phyloP scores from a whole-genome alignment of 129 eudicot species.

The Glebionis coronaria region DNA sequence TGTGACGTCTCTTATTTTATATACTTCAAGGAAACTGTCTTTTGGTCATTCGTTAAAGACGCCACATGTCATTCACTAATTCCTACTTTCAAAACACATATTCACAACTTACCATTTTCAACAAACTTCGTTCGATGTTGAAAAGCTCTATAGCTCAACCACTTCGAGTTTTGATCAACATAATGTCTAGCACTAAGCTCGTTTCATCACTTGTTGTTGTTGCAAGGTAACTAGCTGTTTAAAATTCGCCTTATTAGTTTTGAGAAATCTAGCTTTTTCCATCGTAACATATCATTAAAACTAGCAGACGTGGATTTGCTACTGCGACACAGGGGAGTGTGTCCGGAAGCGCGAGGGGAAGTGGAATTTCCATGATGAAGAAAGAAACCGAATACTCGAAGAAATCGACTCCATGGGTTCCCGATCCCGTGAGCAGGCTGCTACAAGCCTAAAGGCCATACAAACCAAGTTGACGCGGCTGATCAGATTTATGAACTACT shows the following conservation, averaged over 20 bases:
- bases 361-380: conserved; percentile 37
- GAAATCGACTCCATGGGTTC: conserved; percentile 76
- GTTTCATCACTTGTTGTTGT: conserved; percentile 14
- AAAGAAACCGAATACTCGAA: conserved; percentile 43
- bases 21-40: neutral
- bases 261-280: too few relatives aligned
- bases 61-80: too few relatives aligned
- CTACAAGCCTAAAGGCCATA: conserved; percentile 59
- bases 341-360: conserved; percentile 30
- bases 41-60: too few relatives aligned
- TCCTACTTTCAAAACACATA: too few relatives aligned
- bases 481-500: conserved; percentile 49
- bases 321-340: conserved; percentile 45
- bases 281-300: too few relatives aligned
- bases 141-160: too few relatives aligned
- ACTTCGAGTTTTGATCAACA: neutral
- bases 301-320: conserved; percentile 63
- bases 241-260: too few relatives aligned
- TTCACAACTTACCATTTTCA: too few relatives aligned
- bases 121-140: too few relatives aligned
- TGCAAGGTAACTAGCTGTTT: conserved; percentile 20
- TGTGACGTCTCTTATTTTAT: neutral
- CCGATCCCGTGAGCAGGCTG: conserved; percentile 81
- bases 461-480: conserved; percentile 50
- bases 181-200: conserved; percentile 3